Evolutionary conservation across 495 filamentous ascomycete genomes (phyloP), one percentile per base, ranked within the genome.

Genomic region (Barbatosphaeria neglecta): DNA sequence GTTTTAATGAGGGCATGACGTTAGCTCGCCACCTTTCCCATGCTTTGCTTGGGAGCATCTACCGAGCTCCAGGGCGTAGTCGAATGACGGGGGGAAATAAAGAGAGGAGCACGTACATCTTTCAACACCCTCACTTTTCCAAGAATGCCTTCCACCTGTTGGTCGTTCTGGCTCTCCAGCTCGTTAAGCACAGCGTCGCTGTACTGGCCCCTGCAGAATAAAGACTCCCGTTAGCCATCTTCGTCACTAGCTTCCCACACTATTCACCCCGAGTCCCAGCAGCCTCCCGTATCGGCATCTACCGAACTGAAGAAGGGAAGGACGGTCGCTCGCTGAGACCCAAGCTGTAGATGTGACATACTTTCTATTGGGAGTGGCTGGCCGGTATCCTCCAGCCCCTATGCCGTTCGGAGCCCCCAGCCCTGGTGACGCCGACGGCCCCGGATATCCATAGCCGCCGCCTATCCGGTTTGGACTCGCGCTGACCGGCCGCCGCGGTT

Each of bases 111-210:
- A 77, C 83, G 57, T 61, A 95, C 90, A 72, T 93, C 82, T 64
- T 97, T 98, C 54, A 98, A 60, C 75, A 88, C 77, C 71, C 74
- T 82, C 47, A 98, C 93, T 63, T 95, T 98, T 40, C 84, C 86
- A 43, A 81, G 74, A 54, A 96, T 88, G 25, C 90, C 87, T 52
- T 90, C 86, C 16, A 97, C 80, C 55, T 95, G 84, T 45, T 78
- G 68, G 54, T 97, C 93, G 58, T 97, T 98, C 64, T 97, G 93
- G 52, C 83, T 88, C 64, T 98, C 93, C 19, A 98, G 77, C 61
- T 92, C 88, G 58, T 86, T 87, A 19, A 97, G 78, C 44, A 96
- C 88, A 35, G 88, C 86, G 53, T 93, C 89, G 50, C 81, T 87
- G 65, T 97, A 97, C 63, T 95, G 90, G 43, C 93, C 92, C 60